These are phyloP conservation scores for Quercus gilva DNA, from an alignment of 306 rosid species.

Conservation along the genomic window DNA sequence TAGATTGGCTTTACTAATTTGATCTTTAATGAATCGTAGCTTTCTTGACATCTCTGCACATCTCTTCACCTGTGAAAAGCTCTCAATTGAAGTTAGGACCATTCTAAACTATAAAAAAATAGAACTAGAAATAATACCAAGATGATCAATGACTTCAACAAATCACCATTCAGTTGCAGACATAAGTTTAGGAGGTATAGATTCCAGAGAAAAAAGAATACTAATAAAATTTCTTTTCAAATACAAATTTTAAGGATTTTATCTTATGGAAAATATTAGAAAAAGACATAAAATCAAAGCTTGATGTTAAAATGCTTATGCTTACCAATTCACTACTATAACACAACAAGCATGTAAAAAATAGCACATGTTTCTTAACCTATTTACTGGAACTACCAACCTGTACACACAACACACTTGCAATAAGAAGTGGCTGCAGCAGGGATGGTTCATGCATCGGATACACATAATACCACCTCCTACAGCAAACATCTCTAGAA, in stretches of 20 bases:
- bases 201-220: slow-evolving; percentile 5
- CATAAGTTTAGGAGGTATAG: neutral
- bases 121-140: neutral
- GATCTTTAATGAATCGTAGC: slow-evolving; percentile 88
- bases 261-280: neutral
- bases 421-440: slow-evolving; percentile 8
- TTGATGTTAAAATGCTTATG: neutral
- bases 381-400: slow-evolving; percentile 8
- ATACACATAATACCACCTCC: neutral
- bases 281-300: neutral
- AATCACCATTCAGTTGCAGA: neutral
- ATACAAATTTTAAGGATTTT: slow-evolving; percentile 18
- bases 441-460: neutral
- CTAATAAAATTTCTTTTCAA: neutral
- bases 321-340: neutral
- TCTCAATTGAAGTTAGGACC: slow-evolving; percentile 21
- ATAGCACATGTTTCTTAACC: neutral
- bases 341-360: neutral
- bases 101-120: neutral
- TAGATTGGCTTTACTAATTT: slow-evolving; percentile 80
- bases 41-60: slow-evolving; percentile 99
- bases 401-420: neutral
- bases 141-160: slow-evolving; percentile 1
- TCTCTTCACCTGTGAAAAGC: slow-evolving; percentile 76
- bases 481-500: slow-evolving; percentile 9